phyloP scores from a whole-genome alignment of 1,139 yeast genomes.

The Candida pseudoviswanathii region DNA sequence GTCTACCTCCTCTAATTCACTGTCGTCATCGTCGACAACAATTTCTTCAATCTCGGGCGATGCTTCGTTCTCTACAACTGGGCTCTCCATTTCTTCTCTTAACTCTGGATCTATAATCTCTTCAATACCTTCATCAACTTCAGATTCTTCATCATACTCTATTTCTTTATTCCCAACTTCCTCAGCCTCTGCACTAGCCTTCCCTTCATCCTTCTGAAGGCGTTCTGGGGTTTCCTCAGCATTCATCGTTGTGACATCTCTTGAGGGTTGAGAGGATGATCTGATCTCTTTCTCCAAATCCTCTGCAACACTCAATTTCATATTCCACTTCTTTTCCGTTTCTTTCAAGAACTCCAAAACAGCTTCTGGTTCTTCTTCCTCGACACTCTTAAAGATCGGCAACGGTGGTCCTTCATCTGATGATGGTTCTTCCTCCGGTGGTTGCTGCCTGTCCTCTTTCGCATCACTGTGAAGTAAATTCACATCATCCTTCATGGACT shows the following conservation, averaged over 20 bases:
- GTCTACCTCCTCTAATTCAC: background rate
- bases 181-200: too few relatives aligned
- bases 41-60: slow-evolving; percentile 2
- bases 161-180: background rate
- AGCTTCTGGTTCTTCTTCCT: slow-evolving; percentile 34
- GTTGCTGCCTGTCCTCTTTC: slow-evolving; percentile 5
- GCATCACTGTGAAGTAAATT: slow-evolving; percentile 10
- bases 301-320: slow-evolving; percentile 33
- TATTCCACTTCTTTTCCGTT: slow-evolving; percentile 35
- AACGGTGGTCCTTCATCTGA: slow-evolving; percentile 17
- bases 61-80: slow-evolving; percentile 7
- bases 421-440: slow-evolving; percentile 1
- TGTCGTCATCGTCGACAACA: background rate
- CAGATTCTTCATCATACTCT: background rate
- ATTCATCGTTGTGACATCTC: background rate
- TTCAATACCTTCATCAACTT: slow-evolving; percentile 9
- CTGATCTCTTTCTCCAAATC: slow-evolving; percentile 26
- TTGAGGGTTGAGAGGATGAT: background rate
- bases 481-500: slow-evolving; percentile 11
- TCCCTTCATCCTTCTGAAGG: background rate
- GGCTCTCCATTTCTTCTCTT: background rate
- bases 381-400: slow-evolving; percentile 36
- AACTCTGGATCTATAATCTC: slow-evolving; percentile 11
- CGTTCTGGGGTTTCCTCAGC: background rate
- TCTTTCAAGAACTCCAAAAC: slow-evolving; percentile 30